These are phyloP conservation scores for Nicotiana obtusifolia DNA, from an alignment of 257 asterid species.

Conservation along the genomic window DNA sequence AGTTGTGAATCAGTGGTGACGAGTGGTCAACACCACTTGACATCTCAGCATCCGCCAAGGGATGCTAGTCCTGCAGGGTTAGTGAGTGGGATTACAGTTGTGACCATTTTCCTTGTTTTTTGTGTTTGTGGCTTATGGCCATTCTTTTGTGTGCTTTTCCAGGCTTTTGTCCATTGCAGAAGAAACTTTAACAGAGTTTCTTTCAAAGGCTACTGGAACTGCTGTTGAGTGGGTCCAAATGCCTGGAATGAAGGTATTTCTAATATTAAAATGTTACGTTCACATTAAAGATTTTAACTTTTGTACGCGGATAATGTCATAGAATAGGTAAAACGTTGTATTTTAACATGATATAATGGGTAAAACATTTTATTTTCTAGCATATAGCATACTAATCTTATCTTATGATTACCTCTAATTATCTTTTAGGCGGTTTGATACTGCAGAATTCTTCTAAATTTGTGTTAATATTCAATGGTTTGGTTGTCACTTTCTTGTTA, in stretches of 20 bases:
- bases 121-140: background rate
- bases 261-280: background rate
- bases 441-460: no score
- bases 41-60: conserved; percentile 88
- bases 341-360: no score
- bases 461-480: background rate
- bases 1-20: conserved; percentile 94
- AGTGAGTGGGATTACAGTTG: no score
- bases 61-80: conserved; percentile 99
- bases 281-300: no score
- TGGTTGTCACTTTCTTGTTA: background rate
- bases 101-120: no score
- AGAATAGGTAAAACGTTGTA: no score
- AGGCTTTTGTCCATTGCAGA: conserved; percentile 97
- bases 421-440: no score
- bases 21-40: conserved; percentile 75
- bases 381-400: no score
- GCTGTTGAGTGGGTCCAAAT: conserved; percentile 99
- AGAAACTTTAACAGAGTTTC: conserved; percentile 93
- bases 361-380: no score
- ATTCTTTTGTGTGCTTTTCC: conserved; percentile 28
- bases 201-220: conserved; percentile 95
- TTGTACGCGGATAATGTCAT: no score
- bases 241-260: conserved; percentile 95
- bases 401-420: no score